phyloP scores from a whole-genome alignment of 2,329 filamentous ascomycete genomes.

The Sarocladium kiliense region DNA sequence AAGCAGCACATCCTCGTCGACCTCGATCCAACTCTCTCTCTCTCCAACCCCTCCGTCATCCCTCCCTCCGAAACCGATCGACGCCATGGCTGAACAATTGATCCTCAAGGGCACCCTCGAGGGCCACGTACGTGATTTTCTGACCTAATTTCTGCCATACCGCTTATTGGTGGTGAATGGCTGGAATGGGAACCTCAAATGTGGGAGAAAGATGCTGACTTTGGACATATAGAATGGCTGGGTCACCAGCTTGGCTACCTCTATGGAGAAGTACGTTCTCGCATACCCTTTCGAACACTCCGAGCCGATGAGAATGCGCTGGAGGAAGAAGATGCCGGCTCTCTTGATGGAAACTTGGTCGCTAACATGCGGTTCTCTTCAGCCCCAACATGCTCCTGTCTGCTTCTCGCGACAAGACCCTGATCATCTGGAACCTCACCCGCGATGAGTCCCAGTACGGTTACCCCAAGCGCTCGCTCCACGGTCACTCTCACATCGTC shows the following conservation, averaged over 20 bases:
- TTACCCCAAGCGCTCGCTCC: slow-evolving; percentile 97
- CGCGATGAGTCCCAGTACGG: slow-evolving; percentile 97
- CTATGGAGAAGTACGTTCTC: slow-evolving; percentile 85
- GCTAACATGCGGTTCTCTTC: slow-evolving; percentile 19
- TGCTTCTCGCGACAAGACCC: slow-evolving; percentile 92
- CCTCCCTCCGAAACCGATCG: slow-evolving; percentile 36
- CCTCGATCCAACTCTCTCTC: slow-evolving; percentile 22
- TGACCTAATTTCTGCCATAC: slow-evolving; percentile 10
- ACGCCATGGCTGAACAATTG: slow-evolving; percentile 82
- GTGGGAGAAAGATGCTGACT: slow-evolving; percentile 1
- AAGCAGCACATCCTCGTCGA: slow-evolving; percentile 6
- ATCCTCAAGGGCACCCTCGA: slow-evolving; percentile 96
- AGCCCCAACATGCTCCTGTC: slow-evolving; percentile 99
- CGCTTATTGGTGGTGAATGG: slow-evolving; percentile 2
- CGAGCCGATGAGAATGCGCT: neutral
- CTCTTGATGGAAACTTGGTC: neutral
- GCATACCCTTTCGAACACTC: neutral
- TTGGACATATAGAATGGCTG: slow-evolving; percentile 67
- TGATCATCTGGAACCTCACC: slow-evolving; percentile 99
- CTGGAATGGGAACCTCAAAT: neutral
- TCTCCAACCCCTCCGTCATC: slow-evolving; percentile 22
- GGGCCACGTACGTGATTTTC: slow-evolving; percentile 70
- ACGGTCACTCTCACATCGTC: slow-evolving; percentile 99
- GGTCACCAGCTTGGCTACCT: slow-evolving; percentile 98
- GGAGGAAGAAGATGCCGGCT: neutral